Base-by-base conservation (phyloP, 495 filamentous ascomycete genomes). In the Neurospora sp. region DNA sequence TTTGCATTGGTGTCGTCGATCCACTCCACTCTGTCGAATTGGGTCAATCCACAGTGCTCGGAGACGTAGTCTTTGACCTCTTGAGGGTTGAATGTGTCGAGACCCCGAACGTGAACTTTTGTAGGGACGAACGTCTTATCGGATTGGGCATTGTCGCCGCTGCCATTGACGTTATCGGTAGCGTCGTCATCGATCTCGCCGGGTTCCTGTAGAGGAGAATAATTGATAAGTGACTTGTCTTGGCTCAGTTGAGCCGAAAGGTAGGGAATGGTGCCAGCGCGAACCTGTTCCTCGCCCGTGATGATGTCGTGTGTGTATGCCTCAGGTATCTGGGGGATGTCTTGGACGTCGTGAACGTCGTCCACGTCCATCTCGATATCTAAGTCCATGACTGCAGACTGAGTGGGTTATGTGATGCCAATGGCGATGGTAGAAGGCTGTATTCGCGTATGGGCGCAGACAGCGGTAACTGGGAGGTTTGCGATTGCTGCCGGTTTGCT, bases 1-100 rank as follows among this genome's bases (percentile, higher is more conserved):
- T 97, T 98, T 73, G 93, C 93, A 0, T 94, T 96, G 20, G 88
- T 91, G 79, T 99, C 96, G 76, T 99, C 92, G 74, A 99, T 94
- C 96, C 96, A 99, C 81, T 98, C 93, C 75, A 98, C 83, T 22
- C 88, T 87, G 31, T 83, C 78, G 39, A 91, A 86, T 7, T 78
- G 75, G 16, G 87, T 82, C 4, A 80, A 74, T 16, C 85, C 77
- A 77, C 89, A 92, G 79, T 94, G 88, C 70, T 92, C 87, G 5
- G 79, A 70, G 3, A 91, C 86, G 75, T 92, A 98, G 73, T 84
- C 80, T 74, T 90, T 89, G 75, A 97, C 89, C 71, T 97, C 87
- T 31, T 88, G 85, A 8, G 94, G 93, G 18, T 88, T 91, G 77
- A 98, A 85, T 72, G 90, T 89, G 77, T 97, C 92, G 1, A 98